Conservation (phyloP, 2,329 filamentous ascomycete species). For the Berkeleyomyces rouxiae region DNA sequence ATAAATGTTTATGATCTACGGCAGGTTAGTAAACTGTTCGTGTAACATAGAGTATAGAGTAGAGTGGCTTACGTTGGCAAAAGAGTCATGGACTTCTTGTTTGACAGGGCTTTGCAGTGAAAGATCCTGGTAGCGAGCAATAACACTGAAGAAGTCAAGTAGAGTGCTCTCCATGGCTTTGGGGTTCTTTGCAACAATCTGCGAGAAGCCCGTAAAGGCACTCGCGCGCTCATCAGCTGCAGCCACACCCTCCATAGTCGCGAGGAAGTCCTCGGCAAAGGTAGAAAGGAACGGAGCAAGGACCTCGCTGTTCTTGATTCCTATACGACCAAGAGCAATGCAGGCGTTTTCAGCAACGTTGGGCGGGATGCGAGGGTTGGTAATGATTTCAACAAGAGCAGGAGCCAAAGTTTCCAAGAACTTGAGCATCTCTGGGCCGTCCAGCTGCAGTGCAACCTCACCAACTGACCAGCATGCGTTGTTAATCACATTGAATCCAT, state of each 20-base stretch:
- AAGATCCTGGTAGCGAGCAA: conserved; percentile 60
- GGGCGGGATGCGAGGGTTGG: conserved; percentile 68
- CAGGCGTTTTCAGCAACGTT: conserved; percentile 88
- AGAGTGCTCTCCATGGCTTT: conserved; percentile 81
- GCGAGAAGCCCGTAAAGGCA: conserved; percentile 78
- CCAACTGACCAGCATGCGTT: conserved; percentile 96
- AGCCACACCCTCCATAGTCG: conserved; percentile 66
- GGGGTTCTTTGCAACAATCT: conserved; percentile 71
- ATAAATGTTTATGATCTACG: conserved; percentile 36
- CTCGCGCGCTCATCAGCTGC: conserved; percentile 89
- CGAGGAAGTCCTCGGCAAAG: conserved; percentile 70
- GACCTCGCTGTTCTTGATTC: conserved; percentile 57
- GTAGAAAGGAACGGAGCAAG: conserved; percentile 63
- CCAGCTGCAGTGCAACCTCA: conserved; percentile 69
- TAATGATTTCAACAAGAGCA: conserved; percentile 65
- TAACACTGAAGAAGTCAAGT: conserved; percentile 64
- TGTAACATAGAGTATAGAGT: neutral
- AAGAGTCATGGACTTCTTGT: conserved; percentile 51
- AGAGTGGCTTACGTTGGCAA: conserved; percentile 49
- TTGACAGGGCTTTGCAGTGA: conserved; percentile 42
- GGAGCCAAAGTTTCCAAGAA: conserved; percentile 64
- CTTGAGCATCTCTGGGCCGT: conserved; percentile 52
- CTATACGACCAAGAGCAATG: conserved; percentile 77
- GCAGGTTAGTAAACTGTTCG: conserved; percentile 8
- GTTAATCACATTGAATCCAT: conserved; percentile 82